Evolutionary conservation across 306 rosid species (phyloP), one percentile per base, ranked within the genome.

Genomic region (Rosa persica): DNA sequence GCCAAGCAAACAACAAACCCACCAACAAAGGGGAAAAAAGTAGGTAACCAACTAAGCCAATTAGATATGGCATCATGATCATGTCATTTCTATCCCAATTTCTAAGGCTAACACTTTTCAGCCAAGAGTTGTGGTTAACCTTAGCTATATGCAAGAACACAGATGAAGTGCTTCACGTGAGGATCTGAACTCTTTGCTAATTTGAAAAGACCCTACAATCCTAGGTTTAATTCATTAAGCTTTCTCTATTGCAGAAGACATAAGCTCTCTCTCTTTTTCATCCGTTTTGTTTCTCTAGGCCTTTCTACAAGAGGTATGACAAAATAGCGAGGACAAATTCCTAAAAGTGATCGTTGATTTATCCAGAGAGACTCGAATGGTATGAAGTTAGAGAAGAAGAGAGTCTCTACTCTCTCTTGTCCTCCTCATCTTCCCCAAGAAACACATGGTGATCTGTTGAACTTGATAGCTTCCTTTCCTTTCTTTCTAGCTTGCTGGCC

Each of bases 341-440:
- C 70, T 60, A 67, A n/a, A 5, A 16, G 20, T 9, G 70, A 10
- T 43, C 34, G 15, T 12, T 71, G 51, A 8, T 16, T 19, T 10
- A 44, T 75, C 70, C 70, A 11, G 10, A 8, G 70, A 30, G 76
- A 81, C 22, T 61, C 30, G 39, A 81, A 55, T 7, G 39, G 48
- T 44, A 40, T 42, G 20, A 25, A 75, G 74, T 76, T 74, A 75
- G 61, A 17, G 4, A 47, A 75, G 44, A 12, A 73, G 61, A 12
- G 48, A 27, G 47, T 61, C 42, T 9, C 79, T 60, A 90, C 72
- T 89, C 90, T 78, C 90, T 82, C 88, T 80, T 87, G 81, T 91
- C 96, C 73, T 91, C 96, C 83, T 91, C 96, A 72, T 87, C 92
- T 81, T 86, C 92, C 51, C 89, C 91, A 16, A 64, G 20, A 64